Base-by-base conservation (phyloP, 805 yeast genomes). In the Blastobotrys muscicola region DNA sequence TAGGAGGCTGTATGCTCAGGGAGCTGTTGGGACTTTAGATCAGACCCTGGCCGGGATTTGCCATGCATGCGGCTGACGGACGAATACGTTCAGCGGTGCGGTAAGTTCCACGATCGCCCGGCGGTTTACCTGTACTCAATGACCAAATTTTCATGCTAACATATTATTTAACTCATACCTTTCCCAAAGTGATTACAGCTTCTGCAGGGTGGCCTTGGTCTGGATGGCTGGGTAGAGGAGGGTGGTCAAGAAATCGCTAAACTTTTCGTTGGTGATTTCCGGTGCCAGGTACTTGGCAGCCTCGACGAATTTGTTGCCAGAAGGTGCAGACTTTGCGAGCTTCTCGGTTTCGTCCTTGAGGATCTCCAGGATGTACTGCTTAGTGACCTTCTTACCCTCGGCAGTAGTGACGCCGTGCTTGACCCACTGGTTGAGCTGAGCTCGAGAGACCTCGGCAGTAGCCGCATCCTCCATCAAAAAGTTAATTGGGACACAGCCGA, bases 391-490 rank as follows among this genome's bases (percentile, higher is more conserved):
- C 50, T 61, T 62, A 47, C 85, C 85, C 49, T 69, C 69, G 49
- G 72, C 73, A 38, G 84, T 77, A 34, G 53, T 55, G 45, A 74
- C 74, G 33, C 75, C 75, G 61, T 79, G 84, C 48, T 74, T 73
- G 43, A 78, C 80, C 87, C 87, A 81, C 60, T 80, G 83, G 75
- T 81, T 75, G 54, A 80, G 72, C 64, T 77, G 82, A 30, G 80
- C 70, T 56, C 86, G 72, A 26, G 83, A 78, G n/a, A 80, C 85
- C 61, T 80, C 85, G 41, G 85, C 85, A 44, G 85, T 80, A 42
- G 85, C 85, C 30, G 85, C 85, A 55, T 80, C 85, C 66, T 80
- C 86, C 86, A 80, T 80, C 62, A 80, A 68, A 62, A 71, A 76
- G 69, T 80, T 77, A 65, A 80, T 79, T 50, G 86, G 85, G 44